phyloP scores from a whole-genome alignment of 163 green algal species.

The Coccomyxa subellipsoidea region DNA sequence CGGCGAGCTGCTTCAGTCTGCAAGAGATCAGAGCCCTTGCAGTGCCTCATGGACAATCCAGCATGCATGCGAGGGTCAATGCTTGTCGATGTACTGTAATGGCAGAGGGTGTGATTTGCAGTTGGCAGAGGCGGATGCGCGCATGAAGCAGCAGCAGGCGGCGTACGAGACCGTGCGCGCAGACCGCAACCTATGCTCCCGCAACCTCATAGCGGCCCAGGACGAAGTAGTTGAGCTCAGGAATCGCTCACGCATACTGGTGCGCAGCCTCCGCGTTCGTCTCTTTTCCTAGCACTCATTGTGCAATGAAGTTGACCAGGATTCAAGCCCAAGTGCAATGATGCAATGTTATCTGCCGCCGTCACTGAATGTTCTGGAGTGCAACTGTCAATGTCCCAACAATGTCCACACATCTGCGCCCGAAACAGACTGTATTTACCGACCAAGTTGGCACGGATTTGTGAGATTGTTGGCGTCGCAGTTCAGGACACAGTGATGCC shows the following conservation, averaged over 20 bases:
- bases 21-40: no score
- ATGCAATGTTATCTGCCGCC: neutral
- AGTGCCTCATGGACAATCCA: no score
- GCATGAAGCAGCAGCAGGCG: constrained; percentile 89
- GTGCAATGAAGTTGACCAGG: neutral
- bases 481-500: no score
- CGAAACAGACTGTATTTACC: no score
- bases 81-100: no score
- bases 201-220: constrained; percentile 88
- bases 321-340: neutral
- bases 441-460: no score
- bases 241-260: constrained; percentile 89
- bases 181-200: constrained; percentile 88
- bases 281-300: neutral
- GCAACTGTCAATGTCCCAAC: no score
- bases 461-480: no score
- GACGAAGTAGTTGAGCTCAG: constrained; percentile 93
- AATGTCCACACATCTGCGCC: no score
- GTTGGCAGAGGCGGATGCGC: constrained; percentile 73
- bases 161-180: constrained; percentile 80
- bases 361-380: neutral
- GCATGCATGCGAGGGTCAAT: no score
- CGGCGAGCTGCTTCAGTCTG: no score
- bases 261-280: neutral
- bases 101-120: no score